Evolutionary conservation across 2,329 filamentous ascomycete genomes (phyloP), one percentile per base, ranked within the genome.

Genomic region (Stagonosporopsis vannaccii): DNA sequence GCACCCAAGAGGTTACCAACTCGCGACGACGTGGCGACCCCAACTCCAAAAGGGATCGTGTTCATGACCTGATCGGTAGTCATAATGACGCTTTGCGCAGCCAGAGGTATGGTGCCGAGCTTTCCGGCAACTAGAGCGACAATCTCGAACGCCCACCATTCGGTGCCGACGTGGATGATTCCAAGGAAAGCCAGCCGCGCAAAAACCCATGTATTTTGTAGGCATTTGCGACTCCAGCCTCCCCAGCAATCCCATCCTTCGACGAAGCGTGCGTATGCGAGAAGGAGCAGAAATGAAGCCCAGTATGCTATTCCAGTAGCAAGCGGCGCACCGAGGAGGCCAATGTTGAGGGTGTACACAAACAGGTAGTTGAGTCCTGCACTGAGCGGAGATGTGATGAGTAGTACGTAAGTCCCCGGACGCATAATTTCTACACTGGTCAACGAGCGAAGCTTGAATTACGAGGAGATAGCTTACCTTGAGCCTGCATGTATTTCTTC

Each of bases 101-200:
- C 92, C 0, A 96, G 81, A 0, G 91, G 84, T 30, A 92, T 78
- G 0, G 90, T 93, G 3, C 92, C 92, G 0, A 96, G 83, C 32
- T 88, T 84, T 1, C 92, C 92, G 5, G 92, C 91, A 2, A 90
- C 90, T 0, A 96, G 83, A 1, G 91, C 91, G 1, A 96, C 91
- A 62, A 96, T 94, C 76, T 96, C 92, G 66, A 96, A 96, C 0
- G 92, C 92, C 92, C 92, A 96, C 92, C 91, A 96, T 76, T 96
- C 92, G 0, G 91, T 95, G 3, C 91, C 92, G 5, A 96, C 90
- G 61, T 96, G 92, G 3, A 96, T 78, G 37, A 96, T 82, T 0
- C 92, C 92, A 0, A 96, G 80, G 13, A 89, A 75, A 0, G 92
- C 90, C 3, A 96, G 85, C 9, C 87, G 85, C 1, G 90, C 82